These are phyloP conservation scores for Scedosporium dehoogii DNA, from an alignment of 2,329 filamentous ascomycete species.

Conservation along the genomic window DNA sequence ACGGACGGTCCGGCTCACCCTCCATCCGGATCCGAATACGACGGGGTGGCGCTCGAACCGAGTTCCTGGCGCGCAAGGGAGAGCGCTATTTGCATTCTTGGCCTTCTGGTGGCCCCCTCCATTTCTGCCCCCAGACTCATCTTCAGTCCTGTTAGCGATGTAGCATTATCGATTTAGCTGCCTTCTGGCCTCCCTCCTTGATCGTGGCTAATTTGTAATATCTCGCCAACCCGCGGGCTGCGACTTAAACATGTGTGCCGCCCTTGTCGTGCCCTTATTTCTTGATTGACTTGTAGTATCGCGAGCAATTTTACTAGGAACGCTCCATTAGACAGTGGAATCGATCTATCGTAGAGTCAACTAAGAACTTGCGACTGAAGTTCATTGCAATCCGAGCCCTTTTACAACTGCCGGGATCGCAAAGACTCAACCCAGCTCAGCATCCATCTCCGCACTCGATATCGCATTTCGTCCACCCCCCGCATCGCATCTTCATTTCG, in stretches of 20 bases:
- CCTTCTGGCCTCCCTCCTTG: background rate
- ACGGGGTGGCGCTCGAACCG: background rate
- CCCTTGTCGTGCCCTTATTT: no score
- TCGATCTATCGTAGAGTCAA: no score
- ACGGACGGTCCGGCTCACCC: background rate
- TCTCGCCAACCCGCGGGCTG: background rate
- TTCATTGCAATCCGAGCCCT: no score
- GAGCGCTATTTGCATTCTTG: conserved; percentile 11
- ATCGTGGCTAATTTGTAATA: background rate
- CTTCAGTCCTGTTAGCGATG: background rate
- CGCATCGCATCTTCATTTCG: background rate
- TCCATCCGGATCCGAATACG: background rate
- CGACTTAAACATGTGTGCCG: background rate
- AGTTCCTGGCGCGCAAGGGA: background rate
- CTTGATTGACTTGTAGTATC: no score
- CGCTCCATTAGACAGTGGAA: no score
- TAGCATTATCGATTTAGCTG: background rate
- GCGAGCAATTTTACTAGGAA: no score
- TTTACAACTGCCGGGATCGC: no score
- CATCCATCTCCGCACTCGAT: no score
- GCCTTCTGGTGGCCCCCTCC: background rate
- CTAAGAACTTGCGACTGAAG: no score
- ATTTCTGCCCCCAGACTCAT: background rate
- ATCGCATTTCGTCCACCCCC: background rate
- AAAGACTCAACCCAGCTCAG: no score